These are phyloP conservation scores for Aspergillus sp. DNA, from an alignment of 2,329 filamentous ascomycete species.

Conservation along the genomic window DNA sequence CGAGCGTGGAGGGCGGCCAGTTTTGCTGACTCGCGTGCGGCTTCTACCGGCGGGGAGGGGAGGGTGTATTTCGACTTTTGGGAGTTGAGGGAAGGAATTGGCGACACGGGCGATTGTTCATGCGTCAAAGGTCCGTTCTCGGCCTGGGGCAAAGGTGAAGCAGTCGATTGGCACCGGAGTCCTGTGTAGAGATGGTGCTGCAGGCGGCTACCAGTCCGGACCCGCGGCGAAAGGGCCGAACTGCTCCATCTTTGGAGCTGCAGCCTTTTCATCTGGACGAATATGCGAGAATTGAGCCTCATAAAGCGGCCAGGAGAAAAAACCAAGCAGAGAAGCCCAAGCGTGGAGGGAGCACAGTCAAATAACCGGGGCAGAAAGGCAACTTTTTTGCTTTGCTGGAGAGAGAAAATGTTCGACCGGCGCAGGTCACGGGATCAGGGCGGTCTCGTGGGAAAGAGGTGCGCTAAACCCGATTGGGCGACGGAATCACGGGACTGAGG, in stretches of 20 bases:
- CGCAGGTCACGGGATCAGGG: conserved; percentile 31
- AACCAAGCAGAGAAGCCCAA: neutral
- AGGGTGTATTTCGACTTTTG: conserved; percentile 39
- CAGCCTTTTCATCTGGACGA: conserved; percentile 44
- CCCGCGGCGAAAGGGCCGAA: conserved; percentile 43
- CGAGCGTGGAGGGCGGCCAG: conserved; percentile 88
- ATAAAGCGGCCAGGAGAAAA: conserved; percentile 11
- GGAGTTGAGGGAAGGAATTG: conserved; percentile 18
- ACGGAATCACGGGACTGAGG: conserved; percentile 25
- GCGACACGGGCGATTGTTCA: conserved; percentile 17
- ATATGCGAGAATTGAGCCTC: conserved; percentile 7
- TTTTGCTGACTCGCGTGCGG: conserved; percentile 70
- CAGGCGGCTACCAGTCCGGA: conserved; percentile 35
- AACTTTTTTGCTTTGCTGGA: conserved; percentile 18
- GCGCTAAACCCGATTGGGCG: conserved; percentile 21
- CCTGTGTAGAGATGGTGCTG: conserved; percentile 26
- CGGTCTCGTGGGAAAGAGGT: conserved; percentile 23
- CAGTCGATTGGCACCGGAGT: conserved; percentile 38
- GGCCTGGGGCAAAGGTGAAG: conserved; percentile 22
- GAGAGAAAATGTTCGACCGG: conserved; percentile 33
- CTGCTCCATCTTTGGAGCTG: conserved; percentile 48
- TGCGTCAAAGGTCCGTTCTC: conserved; percentile 21
- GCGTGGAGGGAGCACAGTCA: neutral
- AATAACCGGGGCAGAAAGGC: conserved; percentile 12
- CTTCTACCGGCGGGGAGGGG: conserved; percentile 65